These are phyloP conservation scores for Hypoxylon sp. DNA, from an alignment of 2,329 filamentous ascomycete species.

Conservation along the genomic window DNA sequence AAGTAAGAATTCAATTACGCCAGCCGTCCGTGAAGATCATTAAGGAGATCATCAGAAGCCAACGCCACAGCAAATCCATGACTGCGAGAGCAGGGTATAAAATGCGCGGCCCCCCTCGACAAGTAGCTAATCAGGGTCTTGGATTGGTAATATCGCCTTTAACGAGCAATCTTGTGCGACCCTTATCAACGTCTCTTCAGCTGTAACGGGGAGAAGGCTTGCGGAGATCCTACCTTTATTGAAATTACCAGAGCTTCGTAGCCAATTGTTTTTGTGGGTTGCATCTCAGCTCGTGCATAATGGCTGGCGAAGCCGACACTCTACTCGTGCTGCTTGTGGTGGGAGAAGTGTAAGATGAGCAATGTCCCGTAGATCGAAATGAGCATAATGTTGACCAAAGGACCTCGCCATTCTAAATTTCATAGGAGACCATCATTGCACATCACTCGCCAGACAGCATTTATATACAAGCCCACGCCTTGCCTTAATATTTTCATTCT, in stretches of 20 bases:
- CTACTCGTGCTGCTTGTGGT: background rate
- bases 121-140: background rate
- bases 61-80: background rate
- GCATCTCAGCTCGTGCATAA: background rate
- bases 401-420: background rate
- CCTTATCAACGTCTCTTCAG: background rate
- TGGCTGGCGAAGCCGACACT: background rate
- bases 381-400: background rate
- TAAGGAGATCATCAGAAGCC: background rate
- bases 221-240: background rate
- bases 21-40: background rate
- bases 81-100: background rate
- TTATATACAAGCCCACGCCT: background rate
- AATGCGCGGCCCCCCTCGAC: background rate
- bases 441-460: background rate
- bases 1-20: background rate
- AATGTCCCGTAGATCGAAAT: background rate
- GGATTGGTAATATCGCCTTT: background rate
- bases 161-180: background rate
- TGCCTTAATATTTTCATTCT: no score
- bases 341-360: background rate
- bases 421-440: conserved; percentile 1
- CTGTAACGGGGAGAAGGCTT: background rate
- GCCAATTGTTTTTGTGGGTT: no score
- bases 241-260: background rate